A percentile compares a stretch with the other conserved stretches of the same genome.
These are phyloP conservation scores for Hypoxylon fuscum DNA, from an alignment of 495 filamentous ascomycete species.

Conservation along the genomic window DNA sequence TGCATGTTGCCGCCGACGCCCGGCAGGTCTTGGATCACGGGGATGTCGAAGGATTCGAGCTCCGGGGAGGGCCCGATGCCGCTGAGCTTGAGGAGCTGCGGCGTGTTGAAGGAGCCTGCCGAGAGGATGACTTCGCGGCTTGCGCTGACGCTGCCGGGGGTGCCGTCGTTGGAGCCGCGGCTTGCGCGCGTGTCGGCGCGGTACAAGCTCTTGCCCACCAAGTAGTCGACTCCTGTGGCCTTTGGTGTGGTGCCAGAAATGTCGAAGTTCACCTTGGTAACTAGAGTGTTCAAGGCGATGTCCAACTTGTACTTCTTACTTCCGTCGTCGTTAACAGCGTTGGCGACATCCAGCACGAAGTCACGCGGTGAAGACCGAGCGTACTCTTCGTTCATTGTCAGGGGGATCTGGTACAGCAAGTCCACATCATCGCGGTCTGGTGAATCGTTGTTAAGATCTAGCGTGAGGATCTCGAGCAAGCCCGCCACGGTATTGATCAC, in stretches of 20 bases:
- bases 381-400: conserved; percentile 43
- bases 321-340: conserved; percentile 59
- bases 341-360: conserved; percentile 49
- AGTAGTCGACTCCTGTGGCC: conserved; percentile 69
- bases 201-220: conserved; percentile 67
- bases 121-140: conserved; percentile 69
- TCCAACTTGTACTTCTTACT: conserved; percentile 65
- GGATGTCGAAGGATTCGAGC: conserved; percentile 58
- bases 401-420: conserved; percentile 58
- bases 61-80: conserved; percentile 65
- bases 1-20: conserved; percentile 71
- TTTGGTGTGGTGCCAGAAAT: conserved; percentile 50
- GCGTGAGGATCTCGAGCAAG: conserved; percentile 48
- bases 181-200: conserved; percentile 58
- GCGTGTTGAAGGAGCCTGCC: conserved; percentile 67
- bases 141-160: conserved; percentile 56
- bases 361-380: conserved; percentile 52
- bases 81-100: conserved; percentile 68
- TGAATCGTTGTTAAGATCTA: conserved; percentile 55
- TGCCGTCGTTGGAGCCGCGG: conserved; percentile 43
- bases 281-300: conserved; percentile 66
- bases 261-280: conserved; percentile 67
- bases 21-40: conserved; percentile 60
- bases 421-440: conserved; percentile 49
- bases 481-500: conserved; percentile 44